Evolutionary conservation across 208 protist species (phyloP).

Genomic region (Strigomonas culicis): DNA sequence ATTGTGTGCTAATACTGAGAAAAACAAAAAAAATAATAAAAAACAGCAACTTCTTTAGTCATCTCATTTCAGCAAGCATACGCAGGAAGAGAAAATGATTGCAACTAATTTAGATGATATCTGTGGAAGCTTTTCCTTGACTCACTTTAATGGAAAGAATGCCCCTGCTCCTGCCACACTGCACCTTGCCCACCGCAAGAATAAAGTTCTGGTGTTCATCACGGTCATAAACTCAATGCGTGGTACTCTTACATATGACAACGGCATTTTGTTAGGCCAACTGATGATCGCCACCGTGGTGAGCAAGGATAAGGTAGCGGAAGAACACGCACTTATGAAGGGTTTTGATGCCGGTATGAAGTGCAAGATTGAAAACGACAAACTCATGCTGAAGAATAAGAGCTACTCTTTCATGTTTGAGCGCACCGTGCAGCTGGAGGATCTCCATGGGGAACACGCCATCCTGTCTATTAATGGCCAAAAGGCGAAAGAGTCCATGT

Average conservation of each 20-base stretch:
- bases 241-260: constrained; percentile 28
- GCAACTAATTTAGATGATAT: constrained; percentile 28
- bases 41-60: constrained; percentile 5
- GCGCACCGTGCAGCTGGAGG: constrained; percentile 28
- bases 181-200: constrained; percentile 25
- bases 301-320: constrained; percentile 31
- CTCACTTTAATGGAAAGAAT: constrained; percentile 39
- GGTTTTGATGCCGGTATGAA: constrained; percentile 54
- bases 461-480: constrained; percentile 52
- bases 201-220: constrained; percentile 28
- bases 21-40: too few relatives aligned
- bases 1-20: not conserved
- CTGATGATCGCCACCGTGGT: constrained; percentile 39
- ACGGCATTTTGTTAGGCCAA: constrained; percentile 28
- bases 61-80: constrained; percentile 8
- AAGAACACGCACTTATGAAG: constrained; percentile 35
- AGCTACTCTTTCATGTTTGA: constrained; percentile 36
- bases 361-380: constrained; percentile 24
- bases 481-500: constrained; percentile 36
- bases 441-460: constrained; percentile 54
- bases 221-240: constrained; percentile 45
- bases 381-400: constrained; percentile 51
- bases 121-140: constrained; percentile 47
- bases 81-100: not conserved
- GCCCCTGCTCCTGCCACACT: constrained; percentile 26